Evolutionary conservation across 2,329 filamentous ascomycete species (phyloP).

Genomic region (Fusarium humuli): DNA sequence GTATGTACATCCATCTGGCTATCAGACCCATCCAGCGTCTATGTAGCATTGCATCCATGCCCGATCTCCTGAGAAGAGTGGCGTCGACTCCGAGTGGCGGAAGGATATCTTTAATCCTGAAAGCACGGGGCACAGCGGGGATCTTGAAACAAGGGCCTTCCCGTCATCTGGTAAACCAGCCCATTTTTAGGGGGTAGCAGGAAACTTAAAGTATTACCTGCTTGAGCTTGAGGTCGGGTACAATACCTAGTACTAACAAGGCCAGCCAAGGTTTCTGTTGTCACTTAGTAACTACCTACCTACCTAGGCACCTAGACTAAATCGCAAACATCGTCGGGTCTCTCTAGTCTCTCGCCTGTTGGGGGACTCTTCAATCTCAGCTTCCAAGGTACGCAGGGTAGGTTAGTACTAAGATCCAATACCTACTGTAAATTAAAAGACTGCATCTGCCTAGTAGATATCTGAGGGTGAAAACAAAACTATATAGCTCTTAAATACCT

Average conservation of each 20-base stretch:
- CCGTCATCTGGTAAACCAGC: constrained; percentile 21
- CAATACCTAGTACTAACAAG: background rate
- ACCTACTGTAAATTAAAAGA: background rate
- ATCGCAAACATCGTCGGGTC: background rate
- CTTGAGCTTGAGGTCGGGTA: background rate
- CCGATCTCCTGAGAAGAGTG: constrained; percentile 6
- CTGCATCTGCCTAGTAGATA: background rate
- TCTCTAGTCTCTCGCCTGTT: background rate
- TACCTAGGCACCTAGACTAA: background rate
- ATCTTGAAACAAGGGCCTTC: constrained; percentile 36
- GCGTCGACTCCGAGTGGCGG: constrained; percentile 38
- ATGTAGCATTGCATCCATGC: constrained; percentile 16
- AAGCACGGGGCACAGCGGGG: constrained; percentile 23
- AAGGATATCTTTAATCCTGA: constrained; percentile 25
- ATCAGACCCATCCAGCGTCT: constrained; percentile 20
- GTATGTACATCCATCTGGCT: background rate
- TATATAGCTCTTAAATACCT: background rate
- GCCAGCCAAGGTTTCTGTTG: background rate
- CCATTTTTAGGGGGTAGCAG: constrained; percentile 1
- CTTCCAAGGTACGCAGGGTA: background rate
- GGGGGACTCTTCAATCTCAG: background rate
- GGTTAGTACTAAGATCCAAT: no score
- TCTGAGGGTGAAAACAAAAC: background rate
- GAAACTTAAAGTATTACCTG: background rate
- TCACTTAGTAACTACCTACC: background rate